These are phyloP conservation scores for Yamadazyma atlantica DNA, from an alignment of 1,139 yeast species.

Conservation along the genomic window DNA sequence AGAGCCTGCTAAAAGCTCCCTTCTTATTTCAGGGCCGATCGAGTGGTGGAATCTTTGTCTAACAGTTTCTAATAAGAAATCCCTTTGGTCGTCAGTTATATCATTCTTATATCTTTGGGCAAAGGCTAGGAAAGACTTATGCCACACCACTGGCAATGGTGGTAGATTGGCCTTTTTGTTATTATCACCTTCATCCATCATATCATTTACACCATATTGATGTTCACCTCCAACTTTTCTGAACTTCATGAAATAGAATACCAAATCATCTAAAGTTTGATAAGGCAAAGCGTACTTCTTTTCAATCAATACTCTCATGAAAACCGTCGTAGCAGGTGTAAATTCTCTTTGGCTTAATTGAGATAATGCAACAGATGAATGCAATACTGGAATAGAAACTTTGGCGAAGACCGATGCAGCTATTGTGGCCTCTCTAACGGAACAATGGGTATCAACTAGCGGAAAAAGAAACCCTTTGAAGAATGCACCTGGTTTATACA, in stretches of 20 bases:
- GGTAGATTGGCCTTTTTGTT: conserved; percentile 46
- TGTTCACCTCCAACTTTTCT: conserved; percentile 49
- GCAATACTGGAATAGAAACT: conserved; percentile 90
- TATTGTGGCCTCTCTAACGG: conserved; percentile 91
- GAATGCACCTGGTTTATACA: conserved; percentile 96
- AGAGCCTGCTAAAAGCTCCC: conserved; percentile 85
- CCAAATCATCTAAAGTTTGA: conserved; percentile 92
- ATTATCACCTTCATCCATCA: conserved; percentile 33
- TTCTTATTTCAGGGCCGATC: conserved; percentile 91
- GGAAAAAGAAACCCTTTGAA: conserved; percentile 96
- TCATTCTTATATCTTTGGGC: conserved; percentile 96
- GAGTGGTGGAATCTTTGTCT: conserved; percentile 87
- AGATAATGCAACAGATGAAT: conserved; percentile 92
- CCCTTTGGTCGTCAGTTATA: conserved; percentile 96
- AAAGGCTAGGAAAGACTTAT: conserved; percentile 88
- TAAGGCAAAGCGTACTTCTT: conserved; percentile 96
- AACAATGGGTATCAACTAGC: conserved; percentile 77
- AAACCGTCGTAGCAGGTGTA: conserved; percentile 85
- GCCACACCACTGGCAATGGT: conserved; percentile 95
- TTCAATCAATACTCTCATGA: conserved; percentile 84
- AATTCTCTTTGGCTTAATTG: conserved; percentile 83
- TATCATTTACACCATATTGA: conserved; percentile 17
- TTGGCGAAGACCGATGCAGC: conserved; percentile 89
- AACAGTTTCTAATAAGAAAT: conserved; percentile 84
- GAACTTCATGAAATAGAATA: conserved; percentile 92